Conservation (phyloP, 1,139 yeast genomes). For the Scheffersomyces quercinus region DNA sequence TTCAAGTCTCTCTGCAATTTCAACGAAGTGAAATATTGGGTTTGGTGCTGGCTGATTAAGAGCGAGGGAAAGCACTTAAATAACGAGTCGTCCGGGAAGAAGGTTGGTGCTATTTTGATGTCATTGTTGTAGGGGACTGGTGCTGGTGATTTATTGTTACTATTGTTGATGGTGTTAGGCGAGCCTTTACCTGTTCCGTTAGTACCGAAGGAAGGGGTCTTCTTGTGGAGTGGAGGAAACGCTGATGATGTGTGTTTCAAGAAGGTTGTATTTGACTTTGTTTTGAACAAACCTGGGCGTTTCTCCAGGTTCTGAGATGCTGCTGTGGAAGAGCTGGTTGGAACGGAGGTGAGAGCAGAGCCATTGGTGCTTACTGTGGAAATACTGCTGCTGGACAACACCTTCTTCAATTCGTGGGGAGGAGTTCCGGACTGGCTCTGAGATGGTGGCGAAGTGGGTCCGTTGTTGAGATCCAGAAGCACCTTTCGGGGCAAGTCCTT, state of each 20-base stretch:
- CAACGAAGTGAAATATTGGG: conserved; percentile 25
- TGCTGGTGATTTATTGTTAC: not conserved
- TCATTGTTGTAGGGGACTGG: conserved; percentile 18
- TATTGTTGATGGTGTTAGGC: not conserved
- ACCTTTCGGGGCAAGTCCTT: conserved; percentile 33
- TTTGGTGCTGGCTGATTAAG: conserved; percentile 39
- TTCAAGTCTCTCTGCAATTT: conserved; percentile 36
- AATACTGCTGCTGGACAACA: not conserved
- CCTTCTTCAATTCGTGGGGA: conserved; percentile 10
- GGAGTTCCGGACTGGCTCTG: conserved; percentile 8
- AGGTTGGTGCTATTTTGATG: conserved; percentile 44
- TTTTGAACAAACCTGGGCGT: conserved; percentile 35
- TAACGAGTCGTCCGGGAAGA: conserved; percentile 40
- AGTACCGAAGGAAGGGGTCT: conserved; percentile 16
- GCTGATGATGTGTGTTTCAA: conserved; percentile 8
- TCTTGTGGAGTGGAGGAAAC: conserved; percentile 17
- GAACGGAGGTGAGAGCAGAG: not conserved
- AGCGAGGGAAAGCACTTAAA: conserved; percentile 37
- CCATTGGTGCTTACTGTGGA: not conserved
- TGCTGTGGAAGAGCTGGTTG: not conserved
- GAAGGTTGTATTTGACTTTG: conserved; percentile 31
- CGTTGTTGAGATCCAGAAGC: conserved; percentile 8
- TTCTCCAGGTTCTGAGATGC: conserved; percentile 2
- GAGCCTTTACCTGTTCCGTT: not conserved
- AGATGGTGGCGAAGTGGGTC: conserved; percentile 2